A percentile compares a stretch with the other conserved stretches of the same genome.
Evolutionary conservation across 257 asterid genomes (phyloP).

Genomic region (Nicotiana sylvestris): DNA sequence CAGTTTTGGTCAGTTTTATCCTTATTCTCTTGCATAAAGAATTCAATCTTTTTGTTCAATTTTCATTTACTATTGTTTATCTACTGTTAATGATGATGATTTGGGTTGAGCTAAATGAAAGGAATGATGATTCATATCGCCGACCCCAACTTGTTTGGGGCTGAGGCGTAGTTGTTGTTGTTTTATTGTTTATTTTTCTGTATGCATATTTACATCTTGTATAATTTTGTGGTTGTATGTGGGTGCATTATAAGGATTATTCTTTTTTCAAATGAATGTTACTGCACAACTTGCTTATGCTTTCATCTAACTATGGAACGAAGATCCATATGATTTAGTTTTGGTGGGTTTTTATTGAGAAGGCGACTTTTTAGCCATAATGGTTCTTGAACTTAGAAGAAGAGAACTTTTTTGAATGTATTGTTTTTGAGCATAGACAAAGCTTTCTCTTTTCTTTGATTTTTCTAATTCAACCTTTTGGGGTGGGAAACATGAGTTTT

Average conservation of each 20-base stretch:
- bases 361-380: not conserved
- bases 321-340: not conserved
- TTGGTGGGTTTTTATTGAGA: not conserved
- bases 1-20: conserved; percentile 60
- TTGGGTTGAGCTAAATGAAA: too few relatives aligned
- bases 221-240: not conserved
- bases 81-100: not conserved
- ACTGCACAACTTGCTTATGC: not conserved
- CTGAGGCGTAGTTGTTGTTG: too few relatives aligned
- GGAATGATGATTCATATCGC: too few relatives aligned
- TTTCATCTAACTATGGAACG: not conserved
- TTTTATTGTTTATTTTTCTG: conserved; percentile 2
- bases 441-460: not conserved
- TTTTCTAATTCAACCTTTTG: not conserved
- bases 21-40: not conserved
- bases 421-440: not conserved
- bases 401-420: not conserved
- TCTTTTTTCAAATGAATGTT: not conserved
- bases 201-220: not conserved
- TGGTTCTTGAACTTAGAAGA: not conserved
- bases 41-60: not conserved
- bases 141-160: too few relatives aligned
- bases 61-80: not conserved
- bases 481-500: not conserved
- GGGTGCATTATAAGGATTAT: not conserved